Percentiles rank a stretch among this genome's conserved stretches.
Conservation (phyloP, 192 early-diverging fungal genomes). For the Entomortierella parvispora region DNA sequence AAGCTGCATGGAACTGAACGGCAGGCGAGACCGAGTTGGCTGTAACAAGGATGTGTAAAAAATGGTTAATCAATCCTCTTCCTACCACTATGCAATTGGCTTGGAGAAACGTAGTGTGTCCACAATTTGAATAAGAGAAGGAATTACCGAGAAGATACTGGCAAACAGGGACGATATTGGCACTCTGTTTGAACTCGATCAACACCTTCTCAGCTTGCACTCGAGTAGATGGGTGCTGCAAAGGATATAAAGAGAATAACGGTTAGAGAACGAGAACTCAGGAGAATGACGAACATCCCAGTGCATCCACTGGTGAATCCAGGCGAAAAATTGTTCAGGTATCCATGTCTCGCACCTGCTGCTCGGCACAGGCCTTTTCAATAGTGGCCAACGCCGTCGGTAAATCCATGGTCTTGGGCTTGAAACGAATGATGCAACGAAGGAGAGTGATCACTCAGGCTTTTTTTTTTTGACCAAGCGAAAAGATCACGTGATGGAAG, state of each 20-base stretch:
- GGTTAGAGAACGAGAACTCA: constrained; percentile 9
- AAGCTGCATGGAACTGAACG: constrained; percentile 72
- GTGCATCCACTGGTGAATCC: too few relatives aligned
- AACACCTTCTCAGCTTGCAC: constrained; percentile 61
- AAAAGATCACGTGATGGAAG: too few relatives aligned
- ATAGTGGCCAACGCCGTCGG: constrained; percentile 53
- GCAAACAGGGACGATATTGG: constrained; percentile 66
- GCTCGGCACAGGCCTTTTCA: constrained; percentile 64
- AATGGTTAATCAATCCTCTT: not conserved
- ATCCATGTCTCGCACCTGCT: constrained; percentile 54
- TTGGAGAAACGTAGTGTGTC: not conserved
- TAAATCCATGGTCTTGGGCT: constrained; percentile 45
- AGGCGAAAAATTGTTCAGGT: too few relatives aligned
- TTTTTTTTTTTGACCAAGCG: not conserved
- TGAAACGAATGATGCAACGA: too few relatives aligned
- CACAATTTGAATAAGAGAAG: not conserved
- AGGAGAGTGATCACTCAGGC: not conserved
- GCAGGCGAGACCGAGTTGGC: constrained; percentile 62
- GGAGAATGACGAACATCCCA: too few relatives aligned
- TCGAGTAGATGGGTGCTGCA: constrained; percentile 62
- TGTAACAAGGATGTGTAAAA: constrained; percentile 10
- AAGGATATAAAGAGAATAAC: constrained; percentile 1
- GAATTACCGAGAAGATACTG: constrained; percentile 68
- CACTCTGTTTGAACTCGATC: constrained; percentile 60
- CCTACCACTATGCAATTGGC: not conserved